Percentiles rank a stretch among this genome's conserved stretches.
phyloP scores from a whole-genome alignment of 768 basidiomycete genomes.

The Russula sp. region DNA sequence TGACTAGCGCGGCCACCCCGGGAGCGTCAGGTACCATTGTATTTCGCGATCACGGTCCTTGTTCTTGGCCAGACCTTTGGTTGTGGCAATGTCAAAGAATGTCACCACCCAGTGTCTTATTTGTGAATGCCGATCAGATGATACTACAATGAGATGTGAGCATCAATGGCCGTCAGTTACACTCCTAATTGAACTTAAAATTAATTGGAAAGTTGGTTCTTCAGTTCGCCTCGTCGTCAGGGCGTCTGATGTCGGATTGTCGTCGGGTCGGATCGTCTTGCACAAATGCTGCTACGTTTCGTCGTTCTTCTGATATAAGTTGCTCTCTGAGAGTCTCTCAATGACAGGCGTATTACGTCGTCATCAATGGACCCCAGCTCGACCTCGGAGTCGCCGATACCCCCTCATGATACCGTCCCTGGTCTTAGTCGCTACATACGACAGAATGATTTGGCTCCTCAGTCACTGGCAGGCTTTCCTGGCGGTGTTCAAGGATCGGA shows the following conservation, averaged over 20 bases:
- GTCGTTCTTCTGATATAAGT: constrained; percentile 3
- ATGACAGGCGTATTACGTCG: background rate
- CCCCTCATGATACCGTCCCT: too few species aligned
- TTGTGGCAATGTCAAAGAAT: background rate
- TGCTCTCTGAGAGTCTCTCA: background rate
- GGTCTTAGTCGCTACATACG: too few species aligned
- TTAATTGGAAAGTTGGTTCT: background rate
- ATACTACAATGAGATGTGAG: background rate
- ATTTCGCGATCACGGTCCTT: background rate
- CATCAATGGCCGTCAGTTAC: background rate
- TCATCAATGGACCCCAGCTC: background rate
- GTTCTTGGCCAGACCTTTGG: background rate
- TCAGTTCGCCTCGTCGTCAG: background rate
- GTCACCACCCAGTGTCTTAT: background rate
- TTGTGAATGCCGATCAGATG: background rate
- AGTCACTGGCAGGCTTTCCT: background rate
- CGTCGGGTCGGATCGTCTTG: background rate
- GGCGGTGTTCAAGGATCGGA: background rate
- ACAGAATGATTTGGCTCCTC: background rate
- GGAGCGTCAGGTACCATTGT: too few species aligned
- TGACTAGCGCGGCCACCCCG: background rate
- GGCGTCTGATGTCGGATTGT: background rate
- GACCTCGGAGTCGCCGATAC: background rate
- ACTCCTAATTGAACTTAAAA: background rate
- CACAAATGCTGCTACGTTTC: background rate